phyloP scores from a whole-genome alignment of 306 rosid species.

The Quillaja saponaria region DNA sequence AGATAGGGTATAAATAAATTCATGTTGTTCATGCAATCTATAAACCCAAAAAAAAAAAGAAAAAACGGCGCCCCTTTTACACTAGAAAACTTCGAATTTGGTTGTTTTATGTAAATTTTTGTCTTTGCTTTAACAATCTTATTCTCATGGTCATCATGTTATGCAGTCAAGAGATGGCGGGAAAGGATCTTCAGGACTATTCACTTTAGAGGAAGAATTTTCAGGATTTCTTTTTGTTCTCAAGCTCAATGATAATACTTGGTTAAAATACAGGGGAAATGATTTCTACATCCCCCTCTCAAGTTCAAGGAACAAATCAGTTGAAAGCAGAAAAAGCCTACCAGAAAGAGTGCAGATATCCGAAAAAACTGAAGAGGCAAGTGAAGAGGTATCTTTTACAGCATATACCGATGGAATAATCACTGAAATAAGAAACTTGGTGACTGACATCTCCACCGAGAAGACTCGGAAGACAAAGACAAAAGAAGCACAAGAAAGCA shows the following conservation, averaged over 20 bases:
- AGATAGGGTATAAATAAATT: slow-evolving; percentile 16
- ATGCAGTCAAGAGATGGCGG: slow-evolving; percentile 71
- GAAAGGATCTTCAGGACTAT: slow-evolving; percentile 50
- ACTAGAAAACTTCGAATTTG: slow-evolving; percentile 22
- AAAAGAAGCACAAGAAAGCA: slow-evolving; percentile 78
- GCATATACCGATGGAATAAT: slow-evolving; percentile 66
- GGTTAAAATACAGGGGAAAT: slow-evolving; percentile 66
- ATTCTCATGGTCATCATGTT: slow-evolving; percentile 27
- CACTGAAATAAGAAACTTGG: slow-evolving; percentile 72
- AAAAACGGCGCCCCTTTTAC: too few relatives aligned
- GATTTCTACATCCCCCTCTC: slow-evolving; percentile 79
- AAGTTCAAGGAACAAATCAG: slow-evolving; percentile 42
- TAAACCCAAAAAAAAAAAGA: too few relatives aligned
- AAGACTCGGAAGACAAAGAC: slow-evolving; percentile 53
- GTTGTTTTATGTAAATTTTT: slow-evolving; percentile 14
- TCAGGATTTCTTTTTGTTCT: slow-evolving; percentile 86
- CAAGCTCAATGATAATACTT: slow-evolving; percentile 61
- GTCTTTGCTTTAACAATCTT: slow-evolving; percentile 13
- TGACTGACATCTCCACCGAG: slow-evolving; percentile 67
- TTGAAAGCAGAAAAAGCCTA: slow-evolving; percentile 32
- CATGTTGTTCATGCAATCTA: slow-evolving; percentile 18
- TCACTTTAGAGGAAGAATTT: slow-evolving; percentile 71
- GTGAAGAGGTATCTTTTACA: slow-evolving; percentile 46
- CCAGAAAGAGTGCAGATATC: slow-evolving; percentile 34
- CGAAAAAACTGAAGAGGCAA: slow-evolving; percentile 38